Evolutionary conservation across 1,284 basidiomycete genomes (phyloP), one percentile per base, ranked within the genome.

Genomic region (Anthracocystis walkeri): DNA sequence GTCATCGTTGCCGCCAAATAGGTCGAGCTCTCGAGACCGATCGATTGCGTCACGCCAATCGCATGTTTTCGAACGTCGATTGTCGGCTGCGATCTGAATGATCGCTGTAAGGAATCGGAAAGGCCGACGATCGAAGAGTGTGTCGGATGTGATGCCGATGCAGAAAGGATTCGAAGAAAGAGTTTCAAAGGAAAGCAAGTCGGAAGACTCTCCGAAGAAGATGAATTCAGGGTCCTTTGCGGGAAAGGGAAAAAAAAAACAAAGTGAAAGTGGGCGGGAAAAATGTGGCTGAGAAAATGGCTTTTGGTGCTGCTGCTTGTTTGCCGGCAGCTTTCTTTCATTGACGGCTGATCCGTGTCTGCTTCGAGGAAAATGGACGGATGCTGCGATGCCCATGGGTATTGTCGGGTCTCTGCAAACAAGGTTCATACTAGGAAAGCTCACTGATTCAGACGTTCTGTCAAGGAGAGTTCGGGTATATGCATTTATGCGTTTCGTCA

Each of bases 201-300:
- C 49, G 31, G 49, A 50, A 21, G 20, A 35, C 2, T 23, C 20
- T 50, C 49, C 49, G 49, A 50, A 50, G n/a, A 45, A 7, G 42
- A 33, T 35, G 12, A 35, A 14, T 50, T 50, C 31, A 51, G 33
- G 33, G 49, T 38, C 14, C 25, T n/a, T n/a, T 45, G 48, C 8
- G 25, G 14, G 16, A 16, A 23, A 16, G 10, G n/a, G 14, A 31
- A 25, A 48, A 49, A n/a, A n/a, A n/a, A n/a, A n/a, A n/a, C n/a
- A n/a, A n/a, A n/a, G n/a, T n/a, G n/a, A n/a, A n/a, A 48, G 7
- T 27, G 12, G 35, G 35, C 35, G 33, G 3, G 35, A 14, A 38
- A 38, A 38, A 16, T 38, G 35, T 2, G 35, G 35, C 35, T 16
- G 35, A 38, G 35, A 44, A 44, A 44, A 44, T 2, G 6, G 21